These are phyloP conservation scores for Penicillium rolfsii DNA, from an alignment of 2,329 filamentous ascomycete species.

Conservation along the genomic window DNA sequence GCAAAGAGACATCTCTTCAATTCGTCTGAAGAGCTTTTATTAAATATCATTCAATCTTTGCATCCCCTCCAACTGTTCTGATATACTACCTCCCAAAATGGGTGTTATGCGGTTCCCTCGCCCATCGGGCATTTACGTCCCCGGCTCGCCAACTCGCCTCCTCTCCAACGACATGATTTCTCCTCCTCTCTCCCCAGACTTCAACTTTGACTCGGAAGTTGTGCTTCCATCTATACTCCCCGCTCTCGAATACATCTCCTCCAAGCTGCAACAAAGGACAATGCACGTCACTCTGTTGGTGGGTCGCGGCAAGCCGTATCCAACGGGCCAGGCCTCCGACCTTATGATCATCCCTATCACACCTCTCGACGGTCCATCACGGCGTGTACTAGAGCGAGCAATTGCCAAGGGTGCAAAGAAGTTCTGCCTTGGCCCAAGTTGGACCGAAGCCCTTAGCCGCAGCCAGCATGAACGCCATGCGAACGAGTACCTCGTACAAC, in stretches of 20 bases:
- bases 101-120: conserved; percentile 42
- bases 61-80: not conserved
- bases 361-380: conserved; percentile 35
- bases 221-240: conserved; percentile 42
- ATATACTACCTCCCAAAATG: conserved; percentile 28
- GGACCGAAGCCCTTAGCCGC: conserved; percentile 44
- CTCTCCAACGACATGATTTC: conserved; percentile 49
- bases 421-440: conserved; percentile 44
- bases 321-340: conserved; percentile 43
- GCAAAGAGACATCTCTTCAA: conserved; percentile 5
- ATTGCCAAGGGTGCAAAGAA: conserved; percentile 43
- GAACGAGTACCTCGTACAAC: conserved; percentile 47
- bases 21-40: not conserved
- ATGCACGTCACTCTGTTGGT: conserved; percentile 48
- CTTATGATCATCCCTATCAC: conserved; percentile 45
- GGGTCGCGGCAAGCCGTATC: conserved; percentile 45
- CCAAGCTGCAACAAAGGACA: conserved; percentile 43
- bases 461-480: conserved; percentile 41
- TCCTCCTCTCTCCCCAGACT: conserved; percentile 43
- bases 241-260: conserved; percentile 47
- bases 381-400: conserved; percentile 39
- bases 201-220: conserved; percentile 44
- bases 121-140: conserved; percentile 41
- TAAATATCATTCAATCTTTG: not conserved
- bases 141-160: conserved; percentile 38